A percentile compares a stretch with the other conserved stretches of the same genome.
These are phyloP conservation scores for Albugo laibachii DNA, from an alignment of 352 stramenopile genomes.

Conservation along the genomic window DNA sequence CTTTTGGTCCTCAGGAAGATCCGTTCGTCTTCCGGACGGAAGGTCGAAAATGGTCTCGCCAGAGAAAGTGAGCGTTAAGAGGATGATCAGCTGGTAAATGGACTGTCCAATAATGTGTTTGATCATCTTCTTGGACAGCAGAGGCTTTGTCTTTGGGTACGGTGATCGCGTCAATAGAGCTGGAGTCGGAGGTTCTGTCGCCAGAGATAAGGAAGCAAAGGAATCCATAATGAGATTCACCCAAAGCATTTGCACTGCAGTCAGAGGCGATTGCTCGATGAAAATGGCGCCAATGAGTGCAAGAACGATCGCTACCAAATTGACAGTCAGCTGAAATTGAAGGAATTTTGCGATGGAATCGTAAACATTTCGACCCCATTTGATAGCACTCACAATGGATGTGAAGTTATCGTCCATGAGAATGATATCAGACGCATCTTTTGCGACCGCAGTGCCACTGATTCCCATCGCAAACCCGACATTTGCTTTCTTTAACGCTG, in stretches of 20 bases:
- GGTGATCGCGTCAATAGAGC: conserved; percentile 84
- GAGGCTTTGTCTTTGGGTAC: conserved; percentile 80
- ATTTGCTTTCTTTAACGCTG: conserved; percentile 92
- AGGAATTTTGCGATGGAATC: conserved; percentile 96
- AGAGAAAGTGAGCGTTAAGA: conserved; percentile 76
- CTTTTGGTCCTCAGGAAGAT: conserved; percentile 13
- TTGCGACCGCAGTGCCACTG: conserved; percentile 86
- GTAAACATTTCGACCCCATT: conserved; percentile 92
- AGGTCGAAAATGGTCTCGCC: conserved; percentile 32
- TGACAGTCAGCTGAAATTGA: conserved; percentile 96
- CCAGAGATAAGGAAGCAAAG: conserved; percentile 88
- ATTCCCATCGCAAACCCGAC: conserved; percentile 96
- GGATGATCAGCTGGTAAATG: conserved; percentile 79
- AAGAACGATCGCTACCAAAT: conserved; percentile 86
- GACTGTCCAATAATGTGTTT: conserved; percentile 90
- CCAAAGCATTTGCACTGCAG: conserved; percentile 93
- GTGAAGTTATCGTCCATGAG: conserved; percentile 95
- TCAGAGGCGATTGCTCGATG: conserved; percentile 76
- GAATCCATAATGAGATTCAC: conserved; percentile 99
- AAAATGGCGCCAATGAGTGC: conserved; percentile 80
- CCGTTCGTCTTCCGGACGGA: conserved; percentile 19
- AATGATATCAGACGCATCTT: conserved; percentile 93
- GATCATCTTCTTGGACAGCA: conserved; percentile 90
- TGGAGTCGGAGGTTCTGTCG: conserved; percentile 81
- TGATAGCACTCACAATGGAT: conserved; percentile 89